phyloP scores from a whole-genome alignment of 179 eudicot genomes.

The Patellifolia procumbens region DNA sequence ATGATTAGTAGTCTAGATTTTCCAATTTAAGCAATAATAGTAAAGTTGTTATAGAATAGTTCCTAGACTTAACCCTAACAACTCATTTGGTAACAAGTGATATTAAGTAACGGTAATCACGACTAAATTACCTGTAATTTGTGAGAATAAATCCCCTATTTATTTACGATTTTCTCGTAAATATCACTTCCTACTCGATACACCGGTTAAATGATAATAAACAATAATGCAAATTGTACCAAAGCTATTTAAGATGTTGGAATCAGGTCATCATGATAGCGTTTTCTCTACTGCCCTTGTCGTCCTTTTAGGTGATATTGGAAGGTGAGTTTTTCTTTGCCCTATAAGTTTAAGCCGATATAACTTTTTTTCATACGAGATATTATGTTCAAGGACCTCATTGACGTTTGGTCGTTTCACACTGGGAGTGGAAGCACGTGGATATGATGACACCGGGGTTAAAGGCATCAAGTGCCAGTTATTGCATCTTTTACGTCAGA shows the following conservation, averaged over 20 bases:
- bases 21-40: too few relatives aligned
- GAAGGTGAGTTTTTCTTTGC: slow-evolving; percentile 51
- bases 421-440: slow-evolving; percentile 43
- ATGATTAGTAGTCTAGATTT: too few relatives aligned
- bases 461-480: slow-evolving; percentile 43
- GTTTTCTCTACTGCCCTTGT: slow-evolving; percentile 39
- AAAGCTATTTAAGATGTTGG: slow-evolving; percentile 47
- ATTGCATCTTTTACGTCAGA: slow-evolving; percentile 34
- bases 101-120: too few relatives aligned
- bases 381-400: background rate
- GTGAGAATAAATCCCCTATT: too few relatives aligned
- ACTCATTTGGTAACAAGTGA: too few relatives aligned
- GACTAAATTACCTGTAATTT: too few relatives aligned
- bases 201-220: too few relatives aligned
- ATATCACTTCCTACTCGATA: too few relatives aligned
- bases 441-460: slow-evolving; percentile 54
- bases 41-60: too few relatives aligned
- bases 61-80: too few relatives aligned
- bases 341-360: background rate
- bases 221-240: slow-evolving; percentile 46
- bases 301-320: slow-evolving; percentile 65
- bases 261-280: slow-evolving; percentile 34
- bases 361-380: background rate
- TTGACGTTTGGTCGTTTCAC: slow-evolving; percentile 17
- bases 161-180: too few relatives aligned